These are phyloP conservation scores for Pestalotiopsis sp. DNA, from an alignment of 2,329 filamentous ascomycete genomes.

Conservation along the genomic window DNA sequence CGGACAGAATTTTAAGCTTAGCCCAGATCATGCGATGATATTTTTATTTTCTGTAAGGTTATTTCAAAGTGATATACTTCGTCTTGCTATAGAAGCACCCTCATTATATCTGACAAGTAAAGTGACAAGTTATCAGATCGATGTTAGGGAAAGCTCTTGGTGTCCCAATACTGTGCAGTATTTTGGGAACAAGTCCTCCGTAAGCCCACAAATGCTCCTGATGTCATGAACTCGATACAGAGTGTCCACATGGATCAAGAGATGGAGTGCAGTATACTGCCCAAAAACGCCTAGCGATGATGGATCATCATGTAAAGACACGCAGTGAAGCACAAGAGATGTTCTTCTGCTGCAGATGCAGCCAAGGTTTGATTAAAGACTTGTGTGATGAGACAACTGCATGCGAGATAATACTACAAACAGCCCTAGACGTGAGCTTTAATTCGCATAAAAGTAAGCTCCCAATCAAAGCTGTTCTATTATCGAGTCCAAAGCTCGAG, in stretches of 20 bases:
- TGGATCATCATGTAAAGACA: not conserved
- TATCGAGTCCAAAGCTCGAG: not conserved
- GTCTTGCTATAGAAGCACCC: not conserved
- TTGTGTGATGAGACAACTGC: not conserved
- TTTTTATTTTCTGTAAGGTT: not conserved
- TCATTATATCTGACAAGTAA: no score
- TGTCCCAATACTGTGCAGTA: not conserved
- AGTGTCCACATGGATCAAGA: not conserved
- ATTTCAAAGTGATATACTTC: not conserved
- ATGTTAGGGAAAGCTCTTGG: no score
- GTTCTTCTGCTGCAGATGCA: not conserved
- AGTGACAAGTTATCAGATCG: no score
- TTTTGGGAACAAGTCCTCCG: not conserved
- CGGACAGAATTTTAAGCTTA: constrained; percentile 1
- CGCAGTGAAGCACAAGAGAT: not conserved
- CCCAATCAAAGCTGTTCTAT: not conserved
- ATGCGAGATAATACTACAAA: not conserved
- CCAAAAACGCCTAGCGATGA: not conserved
- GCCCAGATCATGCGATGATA: not conserved
- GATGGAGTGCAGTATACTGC: not conserved
- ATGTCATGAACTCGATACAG: not conserved
- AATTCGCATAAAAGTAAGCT: not conserved
- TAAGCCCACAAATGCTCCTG: not conserved
- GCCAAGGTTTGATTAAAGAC: not conserved
- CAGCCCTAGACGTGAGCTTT: not conserved